These are phyloP conservation scores for Penicillium psychrosexuale DNA, from an alignment of 2,329 filamentous ascomycete genomes.

Conservation along the genomic window DNA sequence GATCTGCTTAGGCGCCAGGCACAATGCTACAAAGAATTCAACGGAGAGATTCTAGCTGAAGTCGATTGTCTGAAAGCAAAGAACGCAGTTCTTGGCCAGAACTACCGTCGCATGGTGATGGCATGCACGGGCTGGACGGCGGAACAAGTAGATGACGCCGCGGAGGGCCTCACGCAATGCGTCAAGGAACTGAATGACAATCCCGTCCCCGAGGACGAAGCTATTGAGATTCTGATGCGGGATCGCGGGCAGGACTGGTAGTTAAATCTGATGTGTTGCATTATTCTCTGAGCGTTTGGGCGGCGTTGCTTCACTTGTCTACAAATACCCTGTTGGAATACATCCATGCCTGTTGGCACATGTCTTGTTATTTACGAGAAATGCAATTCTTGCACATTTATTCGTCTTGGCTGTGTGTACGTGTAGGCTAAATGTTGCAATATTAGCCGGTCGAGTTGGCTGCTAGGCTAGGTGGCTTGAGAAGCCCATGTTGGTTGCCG, in stretches of 20 bases:
- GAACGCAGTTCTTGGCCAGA: constrained; percentile 78
- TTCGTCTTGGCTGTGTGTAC: background rate
- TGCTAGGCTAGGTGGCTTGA: background rate
- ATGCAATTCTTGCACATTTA: constrained; percentile 11
- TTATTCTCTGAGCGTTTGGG: constrained; percentile 21
- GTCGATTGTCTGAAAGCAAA: constrained; percentile 71
- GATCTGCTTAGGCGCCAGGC: constrained; percentile 65
- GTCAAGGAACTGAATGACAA: constrained; percentile 74
- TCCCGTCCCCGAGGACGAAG: constrained; percentile 44
- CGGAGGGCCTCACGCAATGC: constrained; percentile 77
- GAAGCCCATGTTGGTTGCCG: background rate
- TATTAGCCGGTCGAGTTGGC: constrained; percentile 10
- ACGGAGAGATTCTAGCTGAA: constrained; percentile 63
- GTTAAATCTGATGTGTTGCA: constrained; percentile 6
- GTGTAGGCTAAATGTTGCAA: constrained; percentile 13
- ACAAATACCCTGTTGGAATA: constrained; percentile 25
- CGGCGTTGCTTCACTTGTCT: constrained; percentile 22
- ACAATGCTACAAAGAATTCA: constrained; percentile 67
- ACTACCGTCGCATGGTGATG: constrained; percentile 83
- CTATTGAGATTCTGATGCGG: constrained; percentile 46
- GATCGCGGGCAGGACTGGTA: constrained; percentile 47
- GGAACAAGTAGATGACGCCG: constrained; percentile 71
- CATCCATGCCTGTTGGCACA: constrained; percentile 16
- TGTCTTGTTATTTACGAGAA: constrained; percentile 19
- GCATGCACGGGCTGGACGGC: constrained; percentile 80